Conservation (phyloP, 148 eudicot species). For the Spergularia bocconei region DNA sequence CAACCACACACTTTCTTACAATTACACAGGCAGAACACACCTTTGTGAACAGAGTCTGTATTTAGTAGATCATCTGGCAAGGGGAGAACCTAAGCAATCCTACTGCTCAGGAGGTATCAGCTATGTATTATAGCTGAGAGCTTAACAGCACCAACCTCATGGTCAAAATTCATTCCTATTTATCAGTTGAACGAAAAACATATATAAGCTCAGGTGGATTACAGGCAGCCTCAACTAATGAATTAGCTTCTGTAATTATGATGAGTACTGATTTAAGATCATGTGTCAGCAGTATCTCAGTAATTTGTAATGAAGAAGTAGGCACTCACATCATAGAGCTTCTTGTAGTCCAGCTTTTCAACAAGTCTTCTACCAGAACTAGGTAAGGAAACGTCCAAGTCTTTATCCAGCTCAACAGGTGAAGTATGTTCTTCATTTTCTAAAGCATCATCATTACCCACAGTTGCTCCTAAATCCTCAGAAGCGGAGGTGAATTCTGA, state of each 20-base stretch:
- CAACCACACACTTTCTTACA: not conserved
- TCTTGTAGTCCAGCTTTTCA: conserved; percentile 87
- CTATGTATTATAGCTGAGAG: not conserved
- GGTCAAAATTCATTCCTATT: not conserved
- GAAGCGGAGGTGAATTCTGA: conserved; percentile 93
- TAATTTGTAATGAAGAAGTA: conserved; percentile 2
- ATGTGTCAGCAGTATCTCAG: not conserved
- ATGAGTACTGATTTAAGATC: not conserved
- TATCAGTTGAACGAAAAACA: not conserved
- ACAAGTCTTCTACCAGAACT: conserved; percentile 51
- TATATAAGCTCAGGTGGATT: conserved; percentile 3
- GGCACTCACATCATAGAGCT: conserved; percentile 81
- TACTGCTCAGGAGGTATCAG: not conserved
- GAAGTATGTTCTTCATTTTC: conserved; percentile 23
- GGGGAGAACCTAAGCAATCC: not conserved
- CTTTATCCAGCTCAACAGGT: conserved; percentile 37
- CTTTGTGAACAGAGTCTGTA: no score
- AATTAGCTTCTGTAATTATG: not conserved
- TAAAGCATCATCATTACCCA: conserved; percentile 28
- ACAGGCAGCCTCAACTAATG: not conserved
- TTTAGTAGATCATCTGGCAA: no score
- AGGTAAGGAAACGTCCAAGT: conserved; percentile 33
- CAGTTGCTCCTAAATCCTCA: conserved; percentile 57
- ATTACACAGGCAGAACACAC: not conserved
- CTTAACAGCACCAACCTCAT: not conserved